Percentiles rank a stretch among this genome's conserved stretches.
These are phyloP conservation scores for Russula earlei DNA, from an alignment of 768 basidiomycete genomes.

Conservation along the genomic window DNA sequence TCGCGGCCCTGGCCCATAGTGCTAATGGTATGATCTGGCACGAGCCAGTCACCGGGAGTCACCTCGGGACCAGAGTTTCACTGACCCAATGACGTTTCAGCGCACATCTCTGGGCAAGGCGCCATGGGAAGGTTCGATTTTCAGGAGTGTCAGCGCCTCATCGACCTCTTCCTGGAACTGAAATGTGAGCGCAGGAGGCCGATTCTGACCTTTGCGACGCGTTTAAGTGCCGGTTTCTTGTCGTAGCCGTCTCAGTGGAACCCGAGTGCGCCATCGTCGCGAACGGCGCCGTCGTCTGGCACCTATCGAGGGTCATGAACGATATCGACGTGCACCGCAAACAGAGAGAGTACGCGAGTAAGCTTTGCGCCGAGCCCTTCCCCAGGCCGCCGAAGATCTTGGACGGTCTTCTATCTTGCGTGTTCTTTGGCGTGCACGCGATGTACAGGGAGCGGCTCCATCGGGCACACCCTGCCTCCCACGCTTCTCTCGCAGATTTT, in stretches of 20 bases:
- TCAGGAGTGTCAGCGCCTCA: constrained; percentile 3
- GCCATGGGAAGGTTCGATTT: constrained; percentile 5
- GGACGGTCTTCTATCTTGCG: constrained; percentile 1
- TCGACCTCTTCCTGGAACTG: constrained; percentile 5
- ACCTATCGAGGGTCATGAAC: constrained; percentile 5
- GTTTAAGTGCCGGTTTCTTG: background rate
- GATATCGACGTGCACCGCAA: constrained; percentile 1
- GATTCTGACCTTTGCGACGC: no score
- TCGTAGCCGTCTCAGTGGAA: background rate
- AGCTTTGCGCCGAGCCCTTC: background rate
- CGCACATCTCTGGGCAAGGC: constrained; percentile 1
- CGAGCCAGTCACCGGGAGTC: background rate
- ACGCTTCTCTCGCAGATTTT: background rate
- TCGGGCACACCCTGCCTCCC: background rate
- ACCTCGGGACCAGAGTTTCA: background rate
- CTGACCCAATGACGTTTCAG: no score
- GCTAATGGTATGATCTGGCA: constrained; percentile 1
- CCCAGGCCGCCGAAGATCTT: background rate
- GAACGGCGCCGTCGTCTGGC: constrained; percentile 6
- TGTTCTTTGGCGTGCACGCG: background rate
- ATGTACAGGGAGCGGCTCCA: constrained; percentile 6
- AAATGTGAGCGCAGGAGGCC: background rate
- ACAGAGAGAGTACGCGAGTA: background rate
- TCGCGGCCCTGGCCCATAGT: constrained; percentile 3
- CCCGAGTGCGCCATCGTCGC: background rate